These are phyloP conservation scores for Schizophyllum amplum DNA, from an alignment of 1,284 basidiomycete genomes.

Conservation along the genomic window DNA sequence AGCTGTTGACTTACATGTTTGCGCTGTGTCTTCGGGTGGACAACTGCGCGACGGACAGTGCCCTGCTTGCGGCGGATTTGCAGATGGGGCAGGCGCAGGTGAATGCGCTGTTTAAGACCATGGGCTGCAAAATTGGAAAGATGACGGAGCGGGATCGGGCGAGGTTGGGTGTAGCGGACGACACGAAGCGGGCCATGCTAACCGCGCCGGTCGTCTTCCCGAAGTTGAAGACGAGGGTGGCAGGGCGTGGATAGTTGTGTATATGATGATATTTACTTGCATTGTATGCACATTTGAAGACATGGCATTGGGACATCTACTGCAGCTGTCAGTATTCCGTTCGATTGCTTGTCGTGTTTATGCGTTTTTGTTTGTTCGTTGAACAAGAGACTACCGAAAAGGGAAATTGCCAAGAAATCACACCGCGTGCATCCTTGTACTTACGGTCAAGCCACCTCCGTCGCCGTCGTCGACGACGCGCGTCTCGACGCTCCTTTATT, in stretches of 20 bases:
- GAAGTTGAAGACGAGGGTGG: constrained; percentile 37
- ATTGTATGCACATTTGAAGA: no score
- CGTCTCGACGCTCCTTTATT: no score
- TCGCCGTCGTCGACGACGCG: no score
- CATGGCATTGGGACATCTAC: no score
- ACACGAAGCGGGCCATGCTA: constrained; percentile 63
- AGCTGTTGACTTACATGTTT: constrained; percentile 71
- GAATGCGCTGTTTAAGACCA: constrained; percentile 39
- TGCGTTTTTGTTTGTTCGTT: no score
- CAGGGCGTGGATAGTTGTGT: background rate
- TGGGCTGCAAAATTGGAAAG: constrained; percentile 65
- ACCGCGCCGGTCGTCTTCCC: constrained; percentile 76
- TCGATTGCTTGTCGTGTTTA: no score
- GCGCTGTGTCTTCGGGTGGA: constrained; percentile 75
- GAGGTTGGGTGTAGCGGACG: constrained; percentile 52
- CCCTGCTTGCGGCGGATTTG: constrained; percentile 65
- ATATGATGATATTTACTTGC: background rate
- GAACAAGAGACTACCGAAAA: no score
- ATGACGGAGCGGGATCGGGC: constrained; percentile 57
- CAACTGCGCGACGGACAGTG: constrained; percentile 63
- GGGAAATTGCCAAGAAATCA: no score
- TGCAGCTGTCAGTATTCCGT: no score
- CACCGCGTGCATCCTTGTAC: no score
- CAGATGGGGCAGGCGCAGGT: constrained; percentile 37
- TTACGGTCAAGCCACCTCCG: no score